Percentiles rank a stretch among this genome's conserved stretches.
These are phyloP conservation scores for Fraxinus xanthoxyloides DNA, from an alignment of 305 asterid genomes.

Conservation along the genomic window DNA sequence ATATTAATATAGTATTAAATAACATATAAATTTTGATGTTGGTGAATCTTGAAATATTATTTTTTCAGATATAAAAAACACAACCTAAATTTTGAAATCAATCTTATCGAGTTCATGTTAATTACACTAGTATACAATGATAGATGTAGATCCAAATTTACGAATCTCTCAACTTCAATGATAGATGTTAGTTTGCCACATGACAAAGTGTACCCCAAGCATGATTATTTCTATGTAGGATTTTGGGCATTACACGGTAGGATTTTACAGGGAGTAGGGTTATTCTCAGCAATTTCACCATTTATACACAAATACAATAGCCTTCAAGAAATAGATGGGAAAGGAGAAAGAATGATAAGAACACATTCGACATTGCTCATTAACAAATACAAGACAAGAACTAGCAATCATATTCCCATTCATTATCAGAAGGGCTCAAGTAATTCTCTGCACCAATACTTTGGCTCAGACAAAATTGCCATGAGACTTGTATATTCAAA, in stretches of 20 bases:
- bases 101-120: too few relatives aligned
- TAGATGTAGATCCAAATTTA: too few relatives aligned
- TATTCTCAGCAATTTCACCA: neutral
- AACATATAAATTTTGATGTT: too few relatives aligned
- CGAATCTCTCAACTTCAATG: too few relatives aligned
- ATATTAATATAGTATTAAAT: too few relatives aligned
- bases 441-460: neutral
- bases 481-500: neutral
- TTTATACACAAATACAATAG: neutral
- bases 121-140: too few relatives aligned
- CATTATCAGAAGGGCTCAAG: neutral
- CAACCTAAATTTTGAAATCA: too few relatives aligned
- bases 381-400: neutral
- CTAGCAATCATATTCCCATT: neutral
- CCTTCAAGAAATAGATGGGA: neutral
- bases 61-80: too few relatives aligned
- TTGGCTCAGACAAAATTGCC: neutral
- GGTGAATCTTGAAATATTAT: too few relatives aligned
- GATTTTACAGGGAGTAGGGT: neutral
- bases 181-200: neutral
- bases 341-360: neutral
- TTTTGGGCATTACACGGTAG: neutral
- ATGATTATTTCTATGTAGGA: neutral
- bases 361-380: neutral
- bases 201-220: neutral